Percentiles rank a stretch among this genome's conserved stretches.
Conservation (phyloP, 73 alveolate genomes). For the Paramecium biaurelia region DNA sequence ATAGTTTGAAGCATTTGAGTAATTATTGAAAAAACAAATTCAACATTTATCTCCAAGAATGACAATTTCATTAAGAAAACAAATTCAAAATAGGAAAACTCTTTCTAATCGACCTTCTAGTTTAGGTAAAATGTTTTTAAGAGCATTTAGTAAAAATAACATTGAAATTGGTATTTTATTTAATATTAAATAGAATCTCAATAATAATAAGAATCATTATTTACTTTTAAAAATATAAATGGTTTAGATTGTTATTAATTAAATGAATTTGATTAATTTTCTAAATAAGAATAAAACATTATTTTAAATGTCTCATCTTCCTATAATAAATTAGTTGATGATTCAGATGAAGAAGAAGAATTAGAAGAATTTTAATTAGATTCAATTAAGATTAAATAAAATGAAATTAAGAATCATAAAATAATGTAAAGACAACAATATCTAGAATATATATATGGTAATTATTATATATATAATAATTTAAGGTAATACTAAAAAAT, state of each 20-base stretch:
- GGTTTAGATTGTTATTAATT: slow-evolving; percentile 19
- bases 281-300: background rate
- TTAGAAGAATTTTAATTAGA: background rate
- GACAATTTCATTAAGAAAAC: background rate
- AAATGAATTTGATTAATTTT: background rate
- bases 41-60: background rate
- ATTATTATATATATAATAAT: background rate
- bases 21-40: background rate
- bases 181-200: background rate
- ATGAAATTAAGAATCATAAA: background rate
- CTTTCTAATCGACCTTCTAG: background rate
- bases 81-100: background rate
- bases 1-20: background rate
- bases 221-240: background rate
- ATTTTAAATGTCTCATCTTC: background rate
- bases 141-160: background rate
- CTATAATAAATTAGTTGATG: background rate
- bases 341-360: background rate
- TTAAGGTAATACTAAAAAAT: background rate
- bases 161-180: background rate
- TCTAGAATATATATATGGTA: background rate
- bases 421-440: background rate
- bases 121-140: background rate
- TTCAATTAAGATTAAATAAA: background rate
- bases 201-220: background rate